phyloP scores from a whole-genome alignment of 2,329 filamentous ascomycete species.

The Aspergillus ibericus region DNA sequence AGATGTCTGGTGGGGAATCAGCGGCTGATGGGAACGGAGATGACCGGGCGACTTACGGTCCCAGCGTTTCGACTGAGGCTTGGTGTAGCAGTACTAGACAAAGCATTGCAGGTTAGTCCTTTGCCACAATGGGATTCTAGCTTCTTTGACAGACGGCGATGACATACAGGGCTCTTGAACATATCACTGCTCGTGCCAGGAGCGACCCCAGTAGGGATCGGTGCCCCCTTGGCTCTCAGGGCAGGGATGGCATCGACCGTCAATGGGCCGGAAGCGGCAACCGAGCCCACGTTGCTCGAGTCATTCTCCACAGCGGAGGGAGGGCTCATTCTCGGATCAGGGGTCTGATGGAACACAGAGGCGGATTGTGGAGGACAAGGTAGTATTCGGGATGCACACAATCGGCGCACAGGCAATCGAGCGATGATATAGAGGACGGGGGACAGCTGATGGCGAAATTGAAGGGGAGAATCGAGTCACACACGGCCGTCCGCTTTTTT shows the following conservation, averaged over 20 bases:
- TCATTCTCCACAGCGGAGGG: slow-evolving; percentile 21
- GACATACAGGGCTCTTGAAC: slow-evolving; percentile 72
- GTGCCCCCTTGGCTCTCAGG: slow-evolving; percentile 66
- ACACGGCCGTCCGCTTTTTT: slow-evolving; percentile 12
- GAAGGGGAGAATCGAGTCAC: slow-evolving; percentile 10
- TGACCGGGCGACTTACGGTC: slow-evolving; percentile 63
- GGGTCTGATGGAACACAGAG: not conserved
- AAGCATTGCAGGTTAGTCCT: slow-evolving; percentile 9
- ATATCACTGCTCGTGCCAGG: slow-evolving; percentile 75
- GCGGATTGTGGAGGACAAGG: not conserved
- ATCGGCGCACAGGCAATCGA: not conserved
- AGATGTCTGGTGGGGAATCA: slow-evolving; percentile 43
- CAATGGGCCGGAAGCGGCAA: slow-evolving; percentile 43
- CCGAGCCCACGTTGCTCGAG: slow-evolving; percentile 11
- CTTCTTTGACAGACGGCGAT: not conserved
- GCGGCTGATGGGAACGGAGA: not conserved
- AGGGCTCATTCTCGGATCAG: slow-evolving; percentile 27
- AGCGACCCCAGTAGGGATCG: slow-evolving; percentile 72
- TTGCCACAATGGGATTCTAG: slow-evolving; percentile 12
- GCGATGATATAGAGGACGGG: not conserved
- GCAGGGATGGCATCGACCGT: slow-evolving; percentile 67
- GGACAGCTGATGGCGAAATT: not conserved
- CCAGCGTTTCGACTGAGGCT: slow-evolving; percentile 79
- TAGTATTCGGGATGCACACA: not conserved
- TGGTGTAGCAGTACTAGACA: slow-evolving; percentile 49